Conservation (phyloP, 2,329 filamentous ascomycete genomes). For the Xylariaceae sp. region DNA sequence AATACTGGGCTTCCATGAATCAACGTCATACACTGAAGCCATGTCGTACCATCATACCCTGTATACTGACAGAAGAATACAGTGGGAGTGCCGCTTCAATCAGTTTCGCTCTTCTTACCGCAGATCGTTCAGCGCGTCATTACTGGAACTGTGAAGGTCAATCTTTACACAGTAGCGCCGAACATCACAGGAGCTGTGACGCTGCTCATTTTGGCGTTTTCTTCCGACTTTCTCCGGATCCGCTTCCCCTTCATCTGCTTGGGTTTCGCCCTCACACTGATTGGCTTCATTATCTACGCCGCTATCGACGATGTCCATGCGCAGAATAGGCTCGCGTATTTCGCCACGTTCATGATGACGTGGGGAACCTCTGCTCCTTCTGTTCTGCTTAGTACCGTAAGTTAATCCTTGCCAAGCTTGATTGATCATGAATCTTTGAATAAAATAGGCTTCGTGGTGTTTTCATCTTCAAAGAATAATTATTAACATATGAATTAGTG, state of each 20-base stretch:
- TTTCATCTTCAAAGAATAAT: not conserved
- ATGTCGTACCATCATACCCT: not conserved
- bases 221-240: conserved; percentile 61
- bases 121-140: conserved; percentile 51
- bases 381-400: conserved; percentile 52
- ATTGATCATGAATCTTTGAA: not conserved
- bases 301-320: conserved; percentile 59
- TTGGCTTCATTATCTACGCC: conserved; percentile 75
- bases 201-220: conserved; percentile 68
- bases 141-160: conserved; percentile 56
- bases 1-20: not conserved
- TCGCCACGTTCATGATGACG: conserved; percentile 77
- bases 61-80: not conserved
- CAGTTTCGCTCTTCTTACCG: conserved; percentile 50
- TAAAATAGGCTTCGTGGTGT: too few species aligned
- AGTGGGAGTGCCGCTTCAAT: conserved; percentile 55
- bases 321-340: conserved; percentile 66
- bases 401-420: conserved; percentile 1
- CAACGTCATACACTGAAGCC: not conserved
- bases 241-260: conserved; percentile 72
- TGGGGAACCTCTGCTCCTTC: conserved; percentile 74
- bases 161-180: conserved; percentile 77
- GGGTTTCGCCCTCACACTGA: conserved; percentile 70
- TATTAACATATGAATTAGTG: conserved; percentile 45
- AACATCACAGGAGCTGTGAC: conserved; percentile 71